These are phyloP conservation scores for Chaetoceros muelleri DNA, from an alignment of 108 stramenopile genomes.

Conservation along the genomic window DNA sequence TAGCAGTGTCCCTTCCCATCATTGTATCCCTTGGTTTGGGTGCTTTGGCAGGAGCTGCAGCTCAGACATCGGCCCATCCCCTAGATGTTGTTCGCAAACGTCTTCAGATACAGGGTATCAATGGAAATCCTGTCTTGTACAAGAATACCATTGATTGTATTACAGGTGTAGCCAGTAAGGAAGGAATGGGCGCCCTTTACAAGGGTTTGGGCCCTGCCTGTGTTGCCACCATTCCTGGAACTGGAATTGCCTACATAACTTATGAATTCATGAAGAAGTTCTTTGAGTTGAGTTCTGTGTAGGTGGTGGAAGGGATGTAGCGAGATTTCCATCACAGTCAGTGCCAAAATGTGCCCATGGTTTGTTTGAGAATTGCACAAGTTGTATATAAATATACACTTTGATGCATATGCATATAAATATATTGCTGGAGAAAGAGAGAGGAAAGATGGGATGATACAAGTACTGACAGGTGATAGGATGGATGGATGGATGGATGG, in stretches of 20 bases:
- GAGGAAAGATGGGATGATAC: too few relatives aligned
- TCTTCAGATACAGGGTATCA: slow-evolving; percentile 34
- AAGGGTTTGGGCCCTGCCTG: slow-evolving; percentile 36
- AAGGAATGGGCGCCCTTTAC: slow-evolving; percentile 25
- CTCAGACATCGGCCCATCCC: slow-evolving; percentile 30
- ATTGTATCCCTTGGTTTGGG: slow-evolving; percentile 13
- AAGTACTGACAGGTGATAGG: too few relatives aligned
- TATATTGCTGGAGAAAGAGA: too few relatives aligned
- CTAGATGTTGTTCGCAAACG: slow-evolving; percentile 30
- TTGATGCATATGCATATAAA: too few relatives aligned
- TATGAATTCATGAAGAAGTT: slow-evolving; percentile 27
- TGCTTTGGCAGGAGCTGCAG: slow-evolving; percentile 26
- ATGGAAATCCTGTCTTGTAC: slow-evolving; percentile 19
- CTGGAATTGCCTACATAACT: slow-evolving; percentile 31
- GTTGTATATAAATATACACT: too few relatives aligned
- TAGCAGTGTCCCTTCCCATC: slow-evolving; percentile 10
- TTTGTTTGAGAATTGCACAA: too few relatives aligned
- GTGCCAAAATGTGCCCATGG: too few relatives aligned
- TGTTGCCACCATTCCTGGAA: slow-evolving; percentile 34
- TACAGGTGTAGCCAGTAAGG: slow-evolving; percentile 1
- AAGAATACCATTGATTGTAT: slow-evolving; percentile 7
- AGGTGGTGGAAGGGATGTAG: too few relatives aligned
- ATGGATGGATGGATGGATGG: too few relatives aligned
- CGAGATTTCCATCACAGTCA: too few relatives aligned
- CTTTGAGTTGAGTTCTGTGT: neutral